Evolutionary conservation across 2,329 filamentous ascomycete genomes (phyloP).

Genomic region (Ramularia endophylla): DNA sequence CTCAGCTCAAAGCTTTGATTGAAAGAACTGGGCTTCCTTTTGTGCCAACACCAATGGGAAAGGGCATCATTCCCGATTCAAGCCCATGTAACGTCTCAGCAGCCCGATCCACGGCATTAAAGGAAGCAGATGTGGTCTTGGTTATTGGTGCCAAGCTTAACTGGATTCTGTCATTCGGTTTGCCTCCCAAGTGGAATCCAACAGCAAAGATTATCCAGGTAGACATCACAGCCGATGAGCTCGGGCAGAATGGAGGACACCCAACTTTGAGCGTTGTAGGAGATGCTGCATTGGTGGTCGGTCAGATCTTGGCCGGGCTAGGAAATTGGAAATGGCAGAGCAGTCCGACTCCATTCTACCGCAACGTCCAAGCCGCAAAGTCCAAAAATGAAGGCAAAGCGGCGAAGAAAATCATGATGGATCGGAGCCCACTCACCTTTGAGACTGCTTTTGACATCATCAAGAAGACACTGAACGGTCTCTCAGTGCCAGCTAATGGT

Average conservation of each 20-base stretch:
- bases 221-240: constrained; percentile 49
- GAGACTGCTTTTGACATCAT: constrained; percentile 49
- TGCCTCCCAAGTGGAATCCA: constrained; percentile 49
- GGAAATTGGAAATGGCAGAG: constrained; percentile 41
- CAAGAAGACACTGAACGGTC: constrained; percentile 42
- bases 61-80: constrained; percentile 51
- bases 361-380: constrained; percentile 31
- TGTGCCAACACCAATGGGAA: constrained; percentile 54
- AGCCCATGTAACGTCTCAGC: constrained; percentile 49
- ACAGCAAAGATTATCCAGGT: constrained; percentile 50
- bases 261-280: constrained; percentile 46
- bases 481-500: constrained; percentile 42
- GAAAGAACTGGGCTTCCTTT: constrained; percentile 48
- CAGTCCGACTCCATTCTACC: constrained; percentile 30
- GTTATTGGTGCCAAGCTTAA: constrained; percentile 52
- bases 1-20: constrained; percentile 40
- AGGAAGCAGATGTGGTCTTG: constrained; percentile 50
- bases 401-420: constrained; percentile 36
- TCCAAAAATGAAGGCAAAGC: constrained; percentile 45
- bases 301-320: constrained; percentile 41
- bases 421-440: constrained; percentile 44
- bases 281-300: constrained; percentile 45
- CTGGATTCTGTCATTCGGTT: constrained; percentile 54
- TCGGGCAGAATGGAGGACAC: constrained; percentile 47
- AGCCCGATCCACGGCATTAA: constrained; percentile 49